A percentile compares a stretch with the other conserved stretches of the same genome.
Conservation (phyloP, 768 basidiomycete genomes). For the Steccherinum ochraceum region DNA sequence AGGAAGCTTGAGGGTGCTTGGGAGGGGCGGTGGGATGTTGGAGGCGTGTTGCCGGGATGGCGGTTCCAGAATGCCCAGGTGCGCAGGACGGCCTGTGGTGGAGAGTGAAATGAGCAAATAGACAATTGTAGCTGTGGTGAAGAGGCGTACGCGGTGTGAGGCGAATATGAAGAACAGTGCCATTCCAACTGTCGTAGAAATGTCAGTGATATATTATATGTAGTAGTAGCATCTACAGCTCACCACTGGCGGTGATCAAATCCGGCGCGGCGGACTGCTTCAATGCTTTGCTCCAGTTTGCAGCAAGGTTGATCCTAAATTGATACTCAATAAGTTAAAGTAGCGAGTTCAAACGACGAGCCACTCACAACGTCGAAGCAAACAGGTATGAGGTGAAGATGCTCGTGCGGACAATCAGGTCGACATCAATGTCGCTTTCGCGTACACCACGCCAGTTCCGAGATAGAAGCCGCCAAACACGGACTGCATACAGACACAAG, state of each 20-base stretch:
- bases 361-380: conserved; percentile 16
- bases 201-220: background rate
- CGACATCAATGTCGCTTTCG: conserved; percentile 9
- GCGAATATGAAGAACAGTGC: conserved; percentile 20
- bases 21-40: background rate
- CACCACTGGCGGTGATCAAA: conserved; percentile 17
- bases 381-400: conserved; percentile 20
- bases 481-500: conserved; percentile 7
- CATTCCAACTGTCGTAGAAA: conserved; percentile 18
- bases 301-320: conserved; percentile 9
- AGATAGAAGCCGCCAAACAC: conserved; percentile 9
- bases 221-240: conserved; percentile 9
- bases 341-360: background rate
- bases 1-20: background rate
- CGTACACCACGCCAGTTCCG: conserved; percentile 17
- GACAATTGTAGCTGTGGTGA: background rate
- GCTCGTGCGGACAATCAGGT: conserved; percentile 15
- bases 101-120: background rate
- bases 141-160: conserved; percentile 13
- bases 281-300: conserved; percentile 6
- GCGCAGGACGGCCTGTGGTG: conserved; percentile 14
- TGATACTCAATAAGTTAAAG: background rate
- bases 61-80: conserved; percentile 16
- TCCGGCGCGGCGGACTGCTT: conserved; percentile 14
- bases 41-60: background rate